phyloP scores from a whole-genome alignment of 768 basidiomycete species.

The Kwoniella heveanensis region DNA sequence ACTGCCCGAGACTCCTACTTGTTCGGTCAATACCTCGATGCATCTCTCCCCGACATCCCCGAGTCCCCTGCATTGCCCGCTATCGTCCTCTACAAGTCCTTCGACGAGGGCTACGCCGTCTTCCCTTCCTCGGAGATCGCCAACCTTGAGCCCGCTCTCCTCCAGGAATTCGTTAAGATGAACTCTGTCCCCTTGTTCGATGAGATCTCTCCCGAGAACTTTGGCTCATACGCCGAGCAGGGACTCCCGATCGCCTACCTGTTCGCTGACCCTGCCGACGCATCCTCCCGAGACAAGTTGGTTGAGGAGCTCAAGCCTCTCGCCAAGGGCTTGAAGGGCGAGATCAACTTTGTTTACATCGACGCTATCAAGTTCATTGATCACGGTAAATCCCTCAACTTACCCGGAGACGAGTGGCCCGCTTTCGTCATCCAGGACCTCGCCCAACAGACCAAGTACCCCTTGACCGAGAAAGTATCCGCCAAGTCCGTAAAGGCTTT shows the following conservation, averaged over 20 bases:
- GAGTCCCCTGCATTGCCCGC: conserved; percentile 75
- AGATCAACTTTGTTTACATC: conserved; percentile 97
- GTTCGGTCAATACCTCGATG: conserved; percentile 81
- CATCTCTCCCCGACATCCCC: conserved; percentile 61
- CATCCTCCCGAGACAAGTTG: conserved; percentile 65
- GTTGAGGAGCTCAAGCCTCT: conserved; percentile 73
- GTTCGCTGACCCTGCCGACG: conserved; percentile 78
- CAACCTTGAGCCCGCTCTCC: conserved; percentile 59
- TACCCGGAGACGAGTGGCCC: conserved; percentile 84
- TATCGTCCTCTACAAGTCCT: conserved; percentile 86
- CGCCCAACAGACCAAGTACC: conserved; percentile 73
- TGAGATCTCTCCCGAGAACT: conserved; percentile 93
- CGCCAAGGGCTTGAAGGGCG: conserved; percentile 77
- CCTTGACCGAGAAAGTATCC: conserved; percentile 65
- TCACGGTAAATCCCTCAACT: conserved; percentile 91
- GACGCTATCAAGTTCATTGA: conserved; percentile 93
- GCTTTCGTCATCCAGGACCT: conserved; percentile 90
- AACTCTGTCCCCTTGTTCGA: conserved; percentile 85
- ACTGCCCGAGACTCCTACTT: conserved; percentile 89
- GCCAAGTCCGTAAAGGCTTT: conserved; percentile 64
- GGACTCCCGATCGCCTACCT: conserved; percentile 89
- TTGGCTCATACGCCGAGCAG: conserved; percentile 76
- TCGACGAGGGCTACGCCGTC: conserved; percentile 73
- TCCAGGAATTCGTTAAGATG: conserved; percentile 76
- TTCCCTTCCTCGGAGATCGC: conserved; percentile 43